phyloP scores from a whole-genome alignment of 495 filamentous ascomycete genomes.

The Aspergillus cavernicola region DNA sequence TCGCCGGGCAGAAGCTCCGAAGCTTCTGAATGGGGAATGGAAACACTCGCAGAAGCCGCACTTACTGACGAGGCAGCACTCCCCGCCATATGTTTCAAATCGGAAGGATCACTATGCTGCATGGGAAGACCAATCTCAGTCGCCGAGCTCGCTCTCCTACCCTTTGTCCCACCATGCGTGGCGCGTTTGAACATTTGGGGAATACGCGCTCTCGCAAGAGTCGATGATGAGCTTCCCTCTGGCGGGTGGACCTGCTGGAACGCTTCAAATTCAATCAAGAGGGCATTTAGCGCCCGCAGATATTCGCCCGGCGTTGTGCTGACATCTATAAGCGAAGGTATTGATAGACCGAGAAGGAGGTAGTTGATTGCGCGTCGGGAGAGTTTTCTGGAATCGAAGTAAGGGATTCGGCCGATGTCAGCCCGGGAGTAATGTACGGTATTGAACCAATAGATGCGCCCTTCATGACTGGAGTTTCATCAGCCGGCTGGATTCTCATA shows the following conservation, averaged over 20 bases:
- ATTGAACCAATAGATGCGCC: constrained; percentile 96
- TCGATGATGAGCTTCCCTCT: constrained; percentile 64
- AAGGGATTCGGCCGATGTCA: constrained; percentile 77
- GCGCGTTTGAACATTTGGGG: constrained; percentile 86
- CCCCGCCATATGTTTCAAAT: constrained; percentile 44
- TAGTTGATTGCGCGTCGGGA: constrained; percentile 87
- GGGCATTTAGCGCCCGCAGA: constrained; percentile 77
- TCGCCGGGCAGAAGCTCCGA: constrained; percentile 61
- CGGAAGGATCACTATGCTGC: constrained; percentile 49
- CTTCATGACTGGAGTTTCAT: constrained; percentile 65
- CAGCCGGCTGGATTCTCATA: background rate
- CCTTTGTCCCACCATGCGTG: constrained; percentile 57
- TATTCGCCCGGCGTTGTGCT: constrained; percentile 78
- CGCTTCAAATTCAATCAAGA: constrained; percentile 87
- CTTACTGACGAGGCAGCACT: constrained; percentile 37
- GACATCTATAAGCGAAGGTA: constrained; percentile 84
- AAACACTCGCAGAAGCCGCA: constrained; percentile 39
- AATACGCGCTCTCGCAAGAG: constrained; percentile 71
- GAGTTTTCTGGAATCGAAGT: constrained; percentile 77
- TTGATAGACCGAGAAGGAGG: constrained; percentile 84
- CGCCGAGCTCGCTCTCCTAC: constrained; percentile 68
- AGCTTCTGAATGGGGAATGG: constrained; percentile 48
- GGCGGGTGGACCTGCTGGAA: constrained; percentile 83
- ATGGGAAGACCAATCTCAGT: constrained; percentile 61
- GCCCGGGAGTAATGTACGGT: constrained; percentile 84